Base-by-base conservation (phyloP, 495 filamentous ascomycete genomes). In the Cercophora newfieldiana region DNA sequence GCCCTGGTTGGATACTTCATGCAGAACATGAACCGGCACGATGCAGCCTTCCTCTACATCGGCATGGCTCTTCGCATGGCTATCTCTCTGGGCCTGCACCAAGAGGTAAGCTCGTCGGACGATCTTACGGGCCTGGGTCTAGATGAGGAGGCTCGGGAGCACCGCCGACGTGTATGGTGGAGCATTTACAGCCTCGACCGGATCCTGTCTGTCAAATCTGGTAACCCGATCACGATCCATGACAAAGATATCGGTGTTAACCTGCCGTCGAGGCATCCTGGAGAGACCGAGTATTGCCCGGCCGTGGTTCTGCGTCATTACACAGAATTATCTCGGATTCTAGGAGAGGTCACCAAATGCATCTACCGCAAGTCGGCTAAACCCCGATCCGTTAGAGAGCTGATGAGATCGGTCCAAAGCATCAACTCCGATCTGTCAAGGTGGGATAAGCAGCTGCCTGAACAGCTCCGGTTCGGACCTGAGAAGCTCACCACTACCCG, bases 1-100 rank as follows among this genome's bases (percentile, higher is more conserved):
- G 80, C 80, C 29, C 80, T 83, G 60, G 76, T 82, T 3, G 83
- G 80, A n/a, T 82, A 83, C 66, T 84, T 82, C 57, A 78, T 84
- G 76, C 81, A 83, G 69, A 84, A 81, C 58, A 72, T 85, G 25
- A 85, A 85, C 64, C 73, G 80, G 4, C 72, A 79, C 12, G 80
- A 84, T 68, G 78, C 81, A 3, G 82, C 82, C 0, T 83, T 82
- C 56, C 71, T 82, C 18, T 83, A 82, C 76, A 78, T 83, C 21
- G 83, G 83, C 21, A 77, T 82, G 50, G 81, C 82, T 19, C 65
- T 84, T 16, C 80, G 82, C 26, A 83, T 84, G 78, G 81, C 81
- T 3, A 82, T 85, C 55, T 81, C 78, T 7, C 71, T 85, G 0
- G 82, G 82, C 3, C 76, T 85, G 37, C 82, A 85, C 49, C 79